Conservation (phyloP, 345 rosid species). For the Angophora floribunda region DNA sequence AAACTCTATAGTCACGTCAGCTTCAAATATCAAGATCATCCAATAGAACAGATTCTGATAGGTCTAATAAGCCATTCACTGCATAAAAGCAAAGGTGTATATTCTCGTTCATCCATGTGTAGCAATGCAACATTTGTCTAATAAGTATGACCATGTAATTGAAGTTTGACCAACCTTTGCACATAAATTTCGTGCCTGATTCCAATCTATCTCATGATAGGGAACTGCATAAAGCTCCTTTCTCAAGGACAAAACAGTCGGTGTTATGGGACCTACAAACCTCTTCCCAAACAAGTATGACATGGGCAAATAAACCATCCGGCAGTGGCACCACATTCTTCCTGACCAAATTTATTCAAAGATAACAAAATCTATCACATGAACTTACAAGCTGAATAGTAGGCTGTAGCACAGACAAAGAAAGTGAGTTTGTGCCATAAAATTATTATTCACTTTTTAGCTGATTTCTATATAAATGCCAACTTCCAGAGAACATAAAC, state of each 20-base stretch:
- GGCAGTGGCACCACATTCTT: conserved; percentile 99
- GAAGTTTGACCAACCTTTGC: conserved; percentile 65
- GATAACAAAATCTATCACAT: not conserved
- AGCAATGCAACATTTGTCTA: not conserved
- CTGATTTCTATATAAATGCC: not conserved
- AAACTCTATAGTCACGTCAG: not conserved
- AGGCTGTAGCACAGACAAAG: not conserved
- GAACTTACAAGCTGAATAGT: not conserved
- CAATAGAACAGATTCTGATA: not conserved
- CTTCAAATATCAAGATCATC: not conserved
- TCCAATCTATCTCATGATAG: conserved; percentile 89
- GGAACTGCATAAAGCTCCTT: conserved; percentile 75
- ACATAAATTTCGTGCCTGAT: conserved; percentile 70
- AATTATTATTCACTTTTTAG: not conserved
- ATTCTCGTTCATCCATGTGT: not conserved
- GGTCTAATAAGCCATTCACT: not conserved
- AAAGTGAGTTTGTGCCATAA: not conserved
- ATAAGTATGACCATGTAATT: not conserved
- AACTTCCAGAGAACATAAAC: not conserved
- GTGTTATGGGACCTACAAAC: conserved; percentile 91
- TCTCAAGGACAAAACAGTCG: conserved; percentile 77
- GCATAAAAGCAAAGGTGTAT: not conserved
- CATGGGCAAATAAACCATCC: conserved; percentile 99
- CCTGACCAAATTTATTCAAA: conserved; percentile 31
- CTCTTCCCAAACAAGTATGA: conserved; percentile 91